Percentiles rank a stretch among this genome's conserved stretches.
Evolutionary conservation across 2,329 filamentous ascomycete species (phyloP).

Genomic region (Alternaria infectoria): DNA sequence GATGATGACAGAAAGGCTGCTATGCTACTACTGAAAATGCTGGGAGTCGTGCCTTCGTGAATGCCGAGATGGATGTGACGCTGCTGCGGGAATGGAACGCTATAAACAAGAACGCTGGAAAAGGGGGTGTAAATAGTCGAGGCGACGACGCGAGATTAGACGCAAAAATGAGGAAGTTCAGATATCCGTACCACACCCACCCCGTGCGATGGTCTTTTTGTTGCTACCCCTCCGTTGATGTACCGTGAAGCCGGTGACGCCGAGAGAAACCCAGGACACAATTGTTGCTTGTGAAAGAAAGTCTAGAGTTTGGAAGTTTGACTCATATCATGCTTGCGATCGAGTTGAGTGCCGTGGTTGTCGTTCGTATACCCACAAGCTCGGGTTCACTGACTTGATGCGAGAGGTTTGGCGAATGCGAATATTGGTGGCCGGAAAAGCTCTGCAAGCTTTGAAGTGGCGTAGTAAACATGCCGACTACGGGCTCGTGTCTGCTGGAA

Average conservation of each 20-base stretch:
- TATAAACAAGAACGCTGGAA: conserved; percentile 12
- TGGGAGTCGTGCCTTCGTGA: conserved; percentile 30
- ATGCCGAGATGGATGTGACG: not conserved
- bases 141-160: not conserved
- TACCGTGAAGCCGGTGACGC: not conserved
- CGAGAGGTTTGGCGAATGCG: conserved; percentile 23
- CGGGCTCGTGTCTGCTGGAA: conserved; percentile 26
- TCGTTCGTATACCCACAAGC: conserved; percentile 41
- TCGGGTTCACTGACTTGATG: conserved; percentile 45
- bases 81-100: not conserved
- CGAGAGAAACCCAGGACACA: not conserved
- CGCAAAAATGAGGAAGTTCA: not conserved
- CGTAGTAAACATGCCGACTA: conserved; percentile 41
- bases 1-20: conserved; percentile 1
- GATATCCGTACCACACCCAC: not conserved
- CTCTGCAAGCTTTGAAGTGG: conserved; percentile 38
- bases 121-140: not conserved
- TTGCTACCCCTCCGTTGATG: not conserved
- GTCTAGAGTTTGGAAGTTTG: not conserved
- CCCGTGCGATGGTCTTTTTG: not conserved
- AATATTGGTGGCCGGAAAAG: conserved; percentile 26
- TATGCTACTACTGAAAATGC: conserved; percentile 13
- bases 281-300: not conserved
- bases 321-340: conserved; percentile 46
- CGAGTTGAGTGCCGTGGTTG: conserved; percentile 39